phyloP scores from a whole-genome alignment of 495 filamentous ascomycete genomes.

The Aspergillus haitiensis region DNA sequence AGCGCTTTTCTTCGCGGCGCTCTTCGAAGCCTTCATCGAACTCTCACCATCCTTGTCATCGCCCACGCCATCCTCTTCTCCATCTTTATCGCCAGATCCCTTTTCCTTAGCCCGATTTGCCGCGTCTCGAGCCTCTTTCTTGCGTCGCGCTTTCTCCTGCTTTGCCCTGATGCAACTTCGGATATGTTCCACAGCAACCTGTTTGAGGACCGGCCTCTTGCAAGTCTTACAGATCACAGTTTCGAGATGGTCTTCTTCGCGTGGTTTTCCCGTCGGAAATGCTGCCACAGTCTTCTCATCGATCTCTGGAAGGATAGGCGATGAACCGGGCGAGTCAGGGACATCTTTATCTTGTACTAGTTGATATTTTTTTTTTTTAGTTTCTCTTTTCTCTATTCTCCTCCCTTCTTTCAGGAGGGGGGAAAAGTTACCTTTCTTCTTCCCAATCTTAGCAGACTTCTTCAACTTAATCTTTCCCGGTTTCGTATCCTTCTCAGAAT shows the following conservation, averaged over 20 bases:
- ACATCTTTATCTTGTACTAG: conserved; percentile 20
- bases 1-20: conserved; percentile 66
- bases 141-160: conserved; percentile 75
- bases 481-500: conserved; percentile 63
- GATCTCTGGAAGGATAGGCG: conserved; percentile 68
- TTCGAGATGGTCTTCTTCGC: conserved; percentile 63
- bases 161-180: conserved; percentile 71
- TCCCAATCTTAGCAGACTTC: conserved; percentile 59
- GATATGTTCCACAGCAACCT: conserved; percentile 63
- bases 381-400: too few relatives aligned
- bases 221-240: conserved; percentile 78
- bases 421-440: conserved; percentile 43
- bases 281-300: conserved; percentile 66
- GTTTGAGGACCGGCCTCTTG: conserved; percentile 69
- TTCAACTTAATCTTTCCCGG: conserved; percentile 67
- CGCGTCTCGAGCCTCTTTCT: conserved; percentile 69
- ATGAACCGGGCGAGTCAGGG: conserved; percentile 43
- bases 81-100: conserved; percentile 52
- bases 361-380: not conserved
- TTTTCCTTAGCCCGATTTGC: conserved; percentile 63
- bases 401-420: not conserved
- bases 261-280: conserved; percentile 72
- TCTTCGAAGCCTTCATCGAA: conserved; percentile 55
- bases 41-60: conserved; percentile 42
- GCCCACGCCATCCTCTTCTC: conserved; percentile 54